phyloP scores from a whole-genome alignment of 352 stramenopile genomes.

The Halophytophthora polymorphica region DNA sequence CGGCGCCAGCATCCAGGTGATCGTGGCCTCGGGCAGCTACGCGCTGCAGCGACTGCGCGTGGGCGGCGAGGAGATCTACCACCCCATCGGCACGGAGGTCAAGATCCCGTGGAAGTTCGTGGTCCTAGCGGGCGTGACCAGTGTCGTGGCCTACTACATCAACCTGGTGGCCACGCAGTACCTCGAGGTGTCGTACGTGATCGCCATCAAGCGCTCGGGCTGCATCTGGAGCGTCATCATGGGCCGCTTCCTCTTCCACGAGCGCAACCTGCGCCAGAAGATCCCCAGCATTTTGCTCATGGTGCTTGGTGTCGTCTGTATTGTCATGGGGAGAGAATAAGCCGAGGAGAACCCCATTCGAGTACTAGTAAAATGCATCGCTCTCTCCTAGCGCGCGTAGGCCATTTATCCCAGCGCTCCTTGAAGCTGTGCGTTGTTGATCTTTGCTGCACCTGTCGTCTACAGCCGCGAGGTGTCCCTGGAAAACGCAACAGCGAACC shows the following conservation, averaged over 20 bases:
- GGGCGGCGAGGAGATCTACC: constrained; percentile 55
- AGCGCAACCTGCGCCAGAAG: constrained; percentile 73
- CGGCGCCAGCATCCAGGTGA: constrained; percentile 66
- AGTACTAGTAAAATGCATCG: constrained; percentile 18
- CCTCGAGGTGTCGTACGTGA: constrained; percentile 82
- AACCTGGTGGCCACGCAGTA: constrained; percentile 77
- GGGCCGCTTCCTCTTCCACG: constrained; percentile 69
- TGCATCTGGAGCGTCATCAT: constrained; percentile 84
- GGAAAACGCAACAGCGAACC: not conserved
- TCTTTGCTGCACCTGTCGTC: no score
- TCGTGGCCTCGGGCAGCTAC: constrained; percentile 61
- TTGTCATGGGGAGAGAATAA: constrained; percentile 69
- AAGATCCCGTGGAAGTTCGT: constrained; percentile 76
- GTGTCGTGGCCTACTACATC: constrained; percentile 82
- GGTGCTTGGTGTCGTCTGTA: constrained; percentile 74
- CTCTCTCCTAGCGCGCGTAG: no score
- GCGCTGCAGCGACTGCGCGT: constrained; percentile 58
- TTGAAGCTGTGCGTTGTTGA: no score
- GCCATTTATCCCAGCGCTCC: no score
- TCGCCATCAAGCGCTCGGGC: constrained; percentile 80
- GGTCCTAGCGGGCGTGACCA: constrained; percentile 59
- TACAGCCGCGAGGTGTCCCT: no score
- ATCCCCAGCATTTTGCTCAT: constrained; percentile 81
- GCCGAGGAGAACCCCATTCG: constrained; percentile 9
- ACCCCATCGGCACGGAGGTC: constrained; percentile 46